A percentile compares a stretch with the other conserved stretches of the same genome.
These are phyloP conservation scores for Eucalyptus dawsonii DNA, from an alignment of 345 rosid species.

Conservation along the genomic window DNA sequence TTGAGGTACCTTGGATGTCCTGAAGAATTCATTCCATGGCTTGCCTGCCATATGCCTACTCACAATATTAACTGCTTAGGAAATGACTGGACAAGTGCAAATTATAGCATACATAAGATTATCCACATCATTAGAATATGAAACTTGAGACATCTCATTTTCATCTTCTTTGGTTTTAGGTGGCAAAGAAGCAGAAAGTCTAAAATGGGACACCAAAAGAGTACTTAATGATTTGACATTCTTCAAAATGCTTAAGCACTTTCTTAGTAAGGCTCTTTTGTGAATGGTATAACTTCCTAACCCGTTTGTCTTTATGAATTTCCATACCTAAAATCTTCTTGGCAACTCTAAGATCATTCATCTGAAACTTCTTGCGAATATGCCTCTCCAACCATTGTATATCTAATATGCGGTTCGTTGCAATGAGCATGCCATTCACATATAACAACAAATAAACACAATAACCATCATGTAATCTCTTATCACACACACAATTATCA, in stretches of 20 bases:
- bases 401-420: accelerated
- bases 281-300: neutral
- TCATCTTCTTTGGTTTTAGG: neutral
- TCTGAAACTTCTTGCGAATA: neutral
- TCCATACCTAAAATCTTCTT: neutral
- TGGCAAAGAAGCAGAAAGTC: accelerated
- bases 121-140: too few species aligned
- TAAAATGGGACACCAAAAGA: neutral
- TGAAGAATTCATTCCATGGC: neutral
- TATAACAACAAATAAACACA: neutral
- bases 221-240: neutral
- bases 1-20: neutral
- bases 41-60: neutral
- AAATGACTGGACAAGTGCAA: neutral
- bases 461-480: neutral
- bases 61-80: neutral
- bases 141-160: neutral
- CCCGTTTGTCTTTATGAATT: neutral
- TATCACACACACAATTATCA: neutral
- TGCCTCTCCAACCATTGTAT: neutral
- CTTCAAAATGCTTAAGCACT: neutral
- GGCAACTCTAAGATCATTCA: neutral
- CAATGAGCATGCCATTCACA: neutral
- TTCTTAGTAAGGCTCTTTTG: neutral
- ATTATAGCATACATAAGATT: neutral